Conservation (phyloP, 345 rosid genomes). For the Pistacia integerrima region DNA sequence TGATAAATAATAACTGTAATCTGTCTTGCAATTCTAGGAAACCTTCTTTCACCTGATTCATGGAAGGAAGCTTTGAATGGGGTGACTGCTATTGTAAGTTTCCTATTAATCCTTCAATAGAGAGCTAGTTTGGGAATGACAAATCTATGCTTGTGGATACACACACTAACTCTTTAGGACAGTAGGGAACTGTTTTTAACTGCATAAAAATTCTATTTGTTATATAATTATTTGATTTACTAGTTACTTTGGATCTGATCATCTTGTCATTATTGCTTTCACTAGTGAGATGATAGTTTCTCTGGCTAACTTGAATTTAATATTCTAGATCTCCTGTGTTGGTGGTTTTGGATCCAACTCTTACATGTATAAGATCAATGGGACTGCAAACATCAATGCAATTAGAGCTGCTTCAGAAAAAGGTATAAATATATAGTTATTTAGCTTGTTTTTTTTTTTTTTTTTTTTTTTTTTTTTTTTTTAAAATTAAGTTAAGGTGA, state of each 20-base stretch:
- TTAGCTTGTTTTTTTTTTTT: not conserved
- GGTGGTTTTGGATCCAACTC: conserved; percentile 97
- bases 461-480: too few species aligned
- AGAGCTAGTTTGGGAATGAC: not conserved
- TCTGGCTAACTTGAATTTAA: conserved; percentile 26
- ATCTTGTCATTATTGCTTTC: conserved; percentile 9
- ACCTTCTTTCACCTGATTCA: conserved; percentile 79
- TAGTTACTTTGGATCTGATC: not conserved
- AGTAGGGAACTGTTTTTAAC: not conserved
- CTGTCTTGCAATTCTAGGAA: conserved; percentile 48
- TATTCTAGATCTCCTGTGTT: conserved; percentile 80
- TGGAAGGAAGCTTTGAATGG: conserved; percentile 84
- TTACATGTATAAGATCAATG: conserved; percentile 92
- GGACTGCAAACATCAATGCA: conserved; percentile 94
- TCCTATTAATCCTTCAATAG: not conserved
- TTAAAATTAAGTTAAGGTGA: too few species aligned
- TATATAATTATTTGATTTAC: conserved; percentile 1
- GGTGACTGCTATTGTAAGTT: conserved; percentile 83
- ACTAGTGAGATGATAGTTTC: conserved; percentile 3
- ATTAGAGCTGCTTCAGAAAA: conserved; percentile 88
- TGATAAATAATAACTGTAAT: conserved; percentile 15
- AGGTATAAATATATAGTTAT: conserved; percentile 41
- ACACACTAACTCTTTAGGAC: not conserved
- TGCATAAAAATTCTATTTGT: not conserved
- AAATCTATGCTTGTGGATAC: not conserved